phyloP scores from a whole-genome alignment of 306 rosid species.

The Potentilla sterilis region DNA sequence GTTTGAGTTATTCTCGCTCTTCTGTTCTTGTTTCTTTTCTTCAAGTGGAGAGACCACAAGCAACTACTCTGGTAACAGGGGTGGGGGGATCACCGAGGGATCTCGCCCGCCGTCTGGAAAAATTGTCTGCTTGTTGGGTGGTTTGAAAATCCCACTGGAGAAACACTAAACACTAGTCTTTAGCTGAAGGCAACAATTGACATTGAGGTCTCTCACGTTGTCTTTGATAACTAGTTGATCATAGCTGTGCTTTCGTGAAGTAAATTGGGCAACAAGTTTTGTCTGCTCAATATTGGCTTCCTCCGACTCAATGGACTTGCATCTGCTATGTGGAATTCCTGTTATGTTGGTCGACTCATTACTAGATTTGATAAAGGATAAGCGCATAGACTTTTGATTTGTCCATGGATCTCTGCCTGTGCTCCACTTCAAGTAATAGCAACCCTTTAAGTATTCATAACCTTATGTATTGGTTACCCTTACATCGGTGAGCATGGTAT shows the following conservation, averaged over 20 bases:
- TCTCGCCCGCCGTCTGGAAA: too few species aligned
- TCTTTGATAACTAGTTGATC: neutral
- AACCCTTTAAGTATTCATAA: too few species aligned
- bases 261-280: neutral
- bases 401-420: slow-evolving; percentile 12
- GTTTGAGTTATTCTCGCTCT: neutral
- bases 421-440: neutral
- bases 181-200: neutral
- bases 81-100: neutral
- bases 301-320: neutral
- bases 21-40: neutral
- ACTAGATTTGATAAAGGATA: neutral
- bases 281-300: neutral
- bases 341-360: neutral
- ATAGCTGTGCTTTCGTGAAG: neutral
- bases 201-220: neutral
- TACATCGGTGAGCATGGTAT: too few species aligned
- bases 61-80: neutral
- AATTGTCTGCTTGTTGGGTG: neutral
- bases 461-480: too few species aligned
- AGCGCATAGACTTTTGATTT: neutral
- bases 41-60: neutral
- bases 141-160: neutral
- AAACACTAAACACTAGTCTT: neutral
- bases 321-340: neutral